Evolutionary conservation across 192 early-diverging fungal species (phyloP).

Genomic region (Coemansia sp.): DNA sequence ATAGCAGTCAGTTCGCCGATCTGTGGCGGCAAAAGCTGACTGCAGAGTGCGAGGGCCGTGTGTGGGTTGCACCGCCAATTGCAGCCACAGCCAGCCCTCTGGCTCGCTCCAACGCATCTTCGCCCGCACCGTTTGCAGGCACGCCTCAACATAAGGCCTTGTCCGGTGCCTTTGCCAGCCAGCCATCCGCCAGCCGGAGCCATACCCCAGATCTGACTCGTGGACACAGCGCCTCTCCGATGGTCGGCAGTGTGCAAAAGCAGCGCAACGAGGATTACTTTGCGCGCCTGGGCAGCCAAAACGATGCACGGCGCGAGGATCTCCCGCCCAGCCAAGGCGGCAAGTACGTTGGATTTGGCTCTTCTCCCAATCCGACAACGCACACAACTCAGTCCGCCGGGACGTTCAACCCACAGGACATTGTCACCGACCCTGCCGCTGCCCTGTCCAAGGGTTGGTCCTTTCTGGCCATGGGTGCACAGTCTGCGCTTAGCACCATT

Average conservation of each 20-base stretch:
- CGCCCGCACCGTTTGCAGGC: conserved; percentile 21
- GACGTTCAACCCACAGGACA: conserved; percentile 55
- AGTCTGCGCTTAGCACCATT: conserved; percentile 41
- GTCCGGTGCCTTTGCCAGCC: conserved; percentile 11
- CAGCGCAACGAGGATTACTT: conserved; percentile 81
- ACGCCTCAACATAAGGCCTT: conserved; percentile 57
- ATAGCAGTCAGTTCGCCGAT: conserved; percentile 82
- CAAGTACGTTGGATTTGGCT: conserved; percentile 77
- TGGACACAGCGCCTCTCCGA: conserved; percentile 1
- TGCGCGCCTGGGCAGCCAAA: conserved; percentile 63
- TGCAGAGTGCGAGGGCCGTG: conserved; percentile 67
- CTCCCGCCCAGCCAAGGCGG: conserved; percentile 79
- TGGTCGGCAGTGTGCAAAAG: conserved; percentile 54
- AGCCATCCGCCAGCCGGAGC: conserved; percentile 23
- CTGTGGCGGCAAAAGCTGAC: conserved; percentile 90
- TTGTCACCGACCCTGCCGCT: conserved; percentile 70
- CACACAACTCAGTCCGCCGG: conserved; percentile 8
- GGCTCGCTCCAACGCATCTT: conserved; percentile 28
- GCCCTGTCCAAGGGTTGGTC: conserved; percentile 72
- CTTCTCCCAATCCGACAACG: conserved; percentile 10
- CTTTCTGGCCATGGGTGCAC: conserved; percentile 62
- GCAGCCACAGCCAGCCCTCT: conserved; percentile 21
- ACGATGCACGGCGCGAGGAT: conserved; percentile 60
- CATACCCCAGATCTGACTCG: conserved; percentile 33
- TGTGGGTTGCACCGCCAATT: conserved; percentile 43